Percentiles rank a stretch among this genome's conserved stretches.
Conservation (phyloP, 306 rosid species). For the Corylus avellana region DNA sequence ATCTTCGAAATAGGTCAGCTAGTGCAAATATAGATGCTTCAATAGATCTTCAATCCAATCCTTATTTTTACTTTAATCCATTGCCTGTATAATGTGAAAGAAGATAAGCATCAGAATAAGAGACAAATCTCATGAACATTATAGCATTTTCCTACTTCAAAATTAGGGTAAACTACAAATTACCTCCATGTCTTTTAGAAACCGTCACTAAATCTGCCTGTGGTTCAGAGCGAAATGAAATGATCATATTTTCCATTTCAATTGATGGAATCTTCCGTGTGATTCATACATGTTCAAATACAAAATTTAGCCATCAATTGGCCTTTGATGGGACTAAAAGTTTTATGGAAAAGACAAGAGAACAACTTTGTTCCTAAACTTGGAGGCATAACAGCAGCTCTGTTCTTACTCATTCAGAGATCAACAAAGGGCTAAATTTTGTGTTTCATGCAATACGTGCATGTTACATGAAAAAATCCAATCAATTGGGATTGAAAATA, state of each 20-base stretch:
- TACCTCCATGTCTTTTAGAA: background rate
- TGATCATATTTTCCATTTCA: background rate
- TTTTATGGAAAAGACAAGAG: background rate
- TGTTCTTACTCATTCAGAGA: background rate
- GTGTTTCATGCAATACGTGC: background rate
- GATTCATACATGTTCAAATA: background rate
- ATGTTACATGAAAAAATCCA: too few relatives aligned
- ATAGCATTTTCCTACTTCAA: background rate
- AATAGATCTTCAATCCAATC: constrained; percentile 11
- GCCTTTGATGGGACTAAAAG: background rate
- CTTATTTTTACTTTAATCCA: background rate
- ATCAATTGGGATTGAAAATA: too few relatives aligned
- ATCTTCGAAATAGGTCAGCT: background rate
- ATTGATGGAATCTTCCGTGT: background rate
- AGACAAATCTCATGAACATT: background rate
- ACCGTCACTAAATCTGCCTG: background rate
- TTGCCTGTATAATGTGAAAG: background rate
- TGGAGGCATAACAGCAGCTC: background rate
- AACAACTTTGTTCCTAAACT: background rate
- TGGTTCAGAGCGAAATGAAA: background rate
- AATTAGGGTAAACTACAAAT: background rate
- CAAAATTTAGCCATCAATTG: background rate
- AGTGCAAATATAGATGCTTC: constrained; percentile 4
- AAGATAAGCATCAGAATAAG: background rate
- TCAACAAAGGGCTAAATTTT: background rate